Conservation (phyloP, 1,284 basidiomycete species). For the Marasmius sp. region DNA sequence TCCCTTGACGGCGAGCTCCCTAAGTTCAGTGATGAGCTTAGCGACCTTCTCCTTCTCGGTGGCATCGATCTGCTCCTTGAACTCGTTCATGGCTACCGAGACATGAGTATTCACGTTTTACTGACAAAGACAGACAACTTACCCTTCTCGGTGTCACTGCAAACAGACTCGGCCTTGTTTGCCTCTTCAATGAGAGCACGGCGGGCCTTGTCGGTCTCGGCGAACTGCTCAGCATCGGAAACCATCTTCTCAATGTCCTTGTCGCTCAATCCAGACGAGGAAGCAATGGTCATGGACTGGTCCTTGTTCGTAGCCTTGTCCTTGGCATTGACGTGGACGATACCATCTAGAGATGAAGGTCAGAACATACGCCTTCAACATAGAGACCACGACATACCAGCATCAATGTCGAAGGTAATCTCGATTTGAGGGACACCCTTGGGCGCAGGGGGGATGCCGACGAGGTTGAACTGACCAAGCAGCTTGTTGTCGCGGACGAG, state of each 20-base stretch:
- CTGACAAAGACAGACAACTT: conserved; percentile 18
- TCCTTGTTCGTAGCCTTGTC: conserved; percentile 98
- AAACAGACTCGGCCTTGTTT: conserved; percentile 96
- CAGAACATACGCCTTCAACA: neutral
- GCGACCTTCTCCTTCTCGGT: conserved; percentile 93
- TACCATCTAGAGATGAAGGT: conserved; percentile 62
- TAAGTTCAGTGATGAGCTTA: conserved; percentile 84
- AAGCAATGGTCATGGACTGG: conserved; percentile 96
- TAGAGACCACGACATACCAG: conserved; percentile 52
- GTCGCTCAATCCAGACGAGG: conserved; percentile 94
- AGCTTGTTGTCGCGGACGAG: conserved; percentile 97
- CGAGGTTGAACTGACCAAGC: conserved; percentile 99
- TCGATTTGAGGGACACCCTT: conserved; percentile 99
- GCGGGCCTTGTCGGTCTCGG: conserved; percentile 89
- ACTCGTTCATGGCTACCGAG: conserved; percentile 84
- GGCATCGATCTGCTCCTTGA: conserved; percentile 94
- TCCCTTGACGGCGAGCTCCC: conserved; percentile 89
- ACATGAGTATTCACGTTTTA: conserved; percentile 4
- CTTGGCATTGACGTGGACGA: conserved; percentile 96
- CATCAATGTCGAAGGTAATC: conserved; percentile 98
- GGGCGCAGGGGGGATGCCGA: conserved; percentile 95
- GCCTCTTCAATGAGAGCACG: conserved; percentile 92
- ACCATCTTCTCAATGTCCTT: conserved; percentile 99
- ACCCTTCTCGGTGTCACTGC: conserved; percentile 95
- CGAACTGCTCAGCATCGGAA: conserved; percentile 89